Evolutionary conservation across 2,329 filamentous ascomycete species (phyloP).

Genomic region (Pseudopithomyces chartarum): DNA sequence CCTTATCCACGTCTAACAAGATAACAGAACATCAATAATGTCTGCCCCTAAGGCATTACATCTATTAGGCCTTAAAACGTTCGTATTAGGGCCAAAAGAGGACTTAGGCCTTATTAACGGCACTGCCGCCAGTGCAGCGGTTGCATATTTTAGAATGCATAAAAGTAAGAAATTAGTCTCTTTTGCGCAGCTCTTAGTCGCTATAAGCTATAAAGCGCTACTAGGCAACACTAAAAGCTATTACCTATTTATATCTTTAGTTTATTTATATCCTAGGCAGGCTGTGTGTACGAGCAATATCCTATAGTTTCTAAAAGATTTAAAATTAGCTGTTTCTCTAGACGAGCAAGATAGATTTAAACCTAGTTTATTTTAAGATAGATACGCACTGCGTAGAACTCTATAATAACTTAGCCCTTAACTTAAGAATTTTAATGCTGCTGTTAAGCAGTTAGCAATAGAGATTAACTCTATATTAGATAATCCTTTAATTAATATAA

Average conservation of each 20-base stretch:
- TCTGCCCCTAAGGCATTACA: conserved; percentile 32
- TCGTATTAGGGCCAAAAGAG: conserved; percentile 53
- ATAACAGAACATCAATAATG: conserved; percentile 7
- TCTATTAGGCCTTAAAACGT: conserved; percentile 12
- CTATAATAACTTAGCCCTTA: conserved; percentile 72
- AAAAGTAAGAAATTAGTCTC: conserved; percentile 42
- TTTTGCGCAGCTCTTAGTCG: conserved; percentile 67
- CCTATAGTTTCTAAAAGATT: not conserved
- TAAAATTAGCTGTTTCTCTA: not conserved
- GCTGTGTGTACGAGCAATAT: too few species aligned
- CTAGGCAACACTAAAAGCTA: too few species aligned
- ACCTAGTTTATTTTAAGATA: conserved; percentile 53
- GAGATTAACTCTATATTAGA: conserved; percentile 67
- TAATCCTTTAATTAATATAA: conserved; percentile 64
- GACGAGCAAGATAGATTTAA: not conserved
- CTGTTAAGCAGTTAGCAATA: conserved; percentile 57
- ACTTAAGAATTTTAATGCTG: conserved; percentile 66
- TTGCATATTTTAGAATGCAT: conserved; percentile 20
- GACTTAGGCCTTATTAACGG: conserved; percentile 58
- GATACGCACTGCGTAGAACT: conserved; percentile 67
- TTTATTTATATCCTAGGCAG: too few species aligned
- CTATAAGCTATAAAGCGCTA: too few species aligned
- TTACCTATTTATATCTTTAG: too few species aligned
- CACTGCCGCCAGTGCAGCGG: conserved; percentile 45
- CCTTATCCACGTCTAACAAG: conserved; percentile 4